Base-by-base conservation (phyloP, 2,329 filamentous ascomycete genomes). In the Calonectria montana region DNA sequence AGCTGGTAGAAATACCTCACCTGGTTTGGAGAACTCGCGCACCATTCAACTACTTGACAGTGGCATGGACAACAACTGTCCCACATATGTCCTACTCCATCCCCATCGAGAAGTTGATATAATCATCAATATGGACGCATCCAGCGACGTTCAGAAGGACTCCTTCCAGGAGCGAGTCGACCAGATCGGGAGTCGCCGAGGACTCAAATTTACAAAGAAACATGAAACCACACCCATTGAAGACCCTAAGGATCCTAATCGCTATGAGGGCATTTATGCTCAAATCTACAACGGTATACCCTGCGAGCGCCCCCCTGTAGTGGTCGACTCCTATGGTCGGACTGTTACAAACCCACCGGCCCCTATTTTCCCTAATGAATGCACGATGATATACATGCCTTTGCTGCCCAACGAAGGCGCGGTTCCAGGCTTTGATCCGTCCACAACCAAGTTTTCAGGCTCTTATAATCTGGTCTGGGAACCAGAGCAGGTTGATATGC, bases 61-160 rank as follows among this genome's bases (percentile, higher is more conserved):
- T 18, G 69, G 69, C n/a, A 67, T 71, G 69, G 69, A 71, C 16
- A 71, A 71, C 27, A 71, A 71, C 21, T 71, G 64, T 23, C 64
- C 69, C 7, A 71, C 69, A 15, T 71, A 71, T 18, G 69, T 71
- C 4, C 27, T 71, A 10, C 63, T 71, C 16, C 64, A 71, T 25
- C 69, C 69, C 4, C 29, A 45, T 6, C 55, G 69, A 41, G 57
- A 64, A 27, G 53, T 41, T 2, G 69, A 71, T 23, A 61, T 71
- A 16, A 71, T 71, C 18, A 71, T 71, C 45, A 71, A 71, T 45
- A 67, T 71, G 64, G 69, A 71, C 25, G 69, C 69, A 16, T 71
- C 69, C 25, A 71, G 69, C 27, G 69, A 71, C 41, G 69, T 71
- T 9, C 69, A 67, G 21, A 61, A 61, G 18, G 69, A 71, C 18